These are phyloP conservation scores for Trypanosoma theileri DNA, from an alignment of 208 protist species.

Conservation along the genomic window DNA sequence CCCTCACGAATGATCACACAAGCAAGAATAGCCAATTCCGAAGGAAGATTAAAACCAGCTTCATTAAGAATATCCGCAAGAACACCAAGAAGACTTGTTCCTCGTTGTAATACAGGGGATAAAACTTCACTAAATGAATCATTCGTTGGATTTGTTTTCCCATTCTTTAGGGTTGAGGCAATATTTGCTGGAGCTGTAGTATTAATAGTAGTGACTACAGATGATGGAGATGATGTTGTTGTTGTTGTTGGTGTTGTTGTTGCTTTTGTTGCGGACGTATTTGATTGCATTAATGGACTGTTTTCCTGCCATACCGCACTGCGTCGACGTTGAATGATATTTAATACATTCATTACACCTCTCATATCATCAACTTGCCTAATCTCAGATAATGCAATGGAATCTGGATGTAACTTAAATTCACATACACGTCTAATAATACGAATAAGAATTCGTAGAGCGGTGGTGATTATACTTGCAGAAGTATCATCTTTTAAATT, in stretches of 20 bases:
- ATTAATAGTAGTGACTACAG: not conserved
- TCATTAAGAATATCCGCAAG: constrained; percentile 80
- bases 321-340: constrained; percentile 28
- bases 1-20: constrained; percentile 58
- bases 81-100: constrained; percentile 53
- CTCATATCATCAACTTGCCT: constrained; percentile 10
- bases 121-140: not conserved
- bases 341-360: constrained; percentile 27
- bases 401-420: constrained; percentile 71
- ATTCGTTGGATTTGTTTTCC: not conserved
- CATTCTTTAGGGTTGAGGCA: not conserved
- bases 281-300: too few species aligned
- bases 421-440: constrained; percentile 63
- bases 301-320: constrained; percentile 4
- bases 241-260: not conserved
- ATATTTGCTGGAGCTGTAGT: not conserved
- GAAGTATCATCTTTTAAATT: constrained; percentile 57
- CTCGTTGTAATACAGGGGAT: constrained; percentile 1
- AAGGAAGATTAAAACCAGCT: constrained; percentile 47
- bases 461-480: constrained; percentile 43
- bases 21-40: constrained; percentile 47
- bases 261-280: too few species aligned
- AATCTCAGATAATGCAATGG: constrained; percentile 47
- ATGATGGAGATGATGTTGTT: not conserved
- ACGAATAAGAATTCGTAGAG: constrained; percentile 69